Base-by-base conservation (phyloP, 306 rosid species). In the Lathyrus oleraceus region DNA sequence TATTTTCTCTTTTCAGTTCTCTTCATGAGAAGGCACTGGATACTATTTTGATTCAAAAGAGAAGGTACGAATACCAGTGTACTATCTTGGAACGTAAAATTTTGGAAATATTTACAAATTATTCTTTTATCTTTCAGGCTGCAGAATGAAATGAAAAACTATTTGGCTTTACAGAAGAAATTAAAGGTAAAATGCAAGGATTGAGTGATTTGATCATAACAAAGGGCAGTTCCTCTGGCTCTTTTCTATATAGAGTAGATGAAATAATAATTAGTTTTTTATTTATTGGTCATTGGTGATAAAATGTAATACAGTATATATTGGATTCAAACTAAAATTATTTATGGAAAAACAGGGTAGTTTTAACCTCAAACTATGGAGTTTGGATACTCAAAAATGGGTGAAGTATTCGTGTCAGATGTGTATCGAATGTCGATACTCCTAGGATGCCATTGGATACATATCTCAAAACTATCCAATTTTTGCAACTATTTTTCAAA, bases 101-200 rank as follows among this genome's bases (percentile, higher is more conserved):
- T 53, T 32, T 19, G 47, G 35, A 40, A 67, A 66, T 48, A 35
- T 53, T 79, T 72, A 78, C 78, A 54, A 67, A 32, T 56, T 76
- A 10, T 79, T 58, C 45, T 20, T 75, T 30, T 63, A 65, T 54
- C 32, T 84, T 80, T 75, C 85, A 94, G 99, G 96, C 82, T 94
- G 74, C 96, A 84, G 83, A 78, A 25, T 47, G 96, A 88, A 84
- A 80, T 91, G 95, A 86, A 71, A 69, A 77, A 53, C 70, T 94
- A 85, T 83, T 81, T 94, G 82, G 79, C 85, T 39, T 43, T 71
- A 56, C 81, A 87, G 72, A 85, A 65, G 78, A 77, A 80, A 72
- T 75, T 73, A 58, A 94, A 94, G 97, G 99, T 94, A 85, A 54
- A 42, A 85, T 90, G 71, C 49, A 48, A 44, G 49, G 69, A 45